Base-by-base conservation (phyloP, 176 grass and related monocot species). In the Hordeum marinum region DNA sequence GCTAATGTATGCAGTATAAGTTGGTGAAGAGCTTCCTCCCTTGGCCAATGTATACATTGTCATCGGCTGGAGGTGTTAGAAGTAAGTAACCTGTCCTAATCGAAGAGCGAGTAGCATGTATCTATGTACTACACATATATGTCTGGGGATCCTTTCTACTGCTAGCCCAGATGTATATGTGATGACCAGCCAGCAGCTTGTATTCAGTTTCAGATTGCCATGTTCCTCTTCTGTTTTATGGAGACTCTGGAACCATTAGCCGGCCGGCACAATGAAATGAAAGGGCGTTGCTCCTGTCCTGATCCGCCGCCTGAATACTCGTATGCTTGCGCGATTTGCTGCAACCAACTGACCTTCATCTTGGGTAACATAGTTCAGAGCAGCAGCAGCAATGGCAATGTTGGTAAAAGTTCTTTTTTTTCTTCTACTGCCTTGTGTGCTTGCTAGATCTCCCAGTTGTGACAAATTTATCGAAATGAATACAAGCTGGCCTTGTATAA, bases 151-250 rank as follows among this genome's bases (percentile, higher is more conserved):
- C 18, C 0, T 57, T 57, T 4, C 17, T 55, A 55, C 52, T 9
- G 2, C 18, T 21, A 55, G 52, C 52, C 52, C 18, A 55, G 52
- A 55, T 82, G 57, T 63, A 78, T 77, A 82, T 82, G 73, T 90
- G 88, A 77, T 77, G 79, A 57, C 11, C 26, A 64, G 0, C 58
- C 58, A 31, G 26, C 64, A 65, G 42, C 79, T 27, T 82, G 79
- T 86, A 86, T 63, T 90, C 72, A 58, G 68, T 86, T 85, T 82
- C 37, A 86, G 77, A 58, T 81, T 82, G 27, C 78, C 65, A 75
- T 55, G 72, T 57, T 68, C n/a, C 52, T 3, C 52, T 57, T 57
- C 18, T 57, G 52, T 3, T 57, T 8, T 57, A 20, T 57, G 18
- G 52, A 57, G 7, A 57, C 52, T 21, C 52, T 57, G 18, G 72